These are phyloP conservation scores for Tulasnella sp. DNA, from an alignment of 768 basidiomycete genomes.

Conservation along the genomic window DNA sequence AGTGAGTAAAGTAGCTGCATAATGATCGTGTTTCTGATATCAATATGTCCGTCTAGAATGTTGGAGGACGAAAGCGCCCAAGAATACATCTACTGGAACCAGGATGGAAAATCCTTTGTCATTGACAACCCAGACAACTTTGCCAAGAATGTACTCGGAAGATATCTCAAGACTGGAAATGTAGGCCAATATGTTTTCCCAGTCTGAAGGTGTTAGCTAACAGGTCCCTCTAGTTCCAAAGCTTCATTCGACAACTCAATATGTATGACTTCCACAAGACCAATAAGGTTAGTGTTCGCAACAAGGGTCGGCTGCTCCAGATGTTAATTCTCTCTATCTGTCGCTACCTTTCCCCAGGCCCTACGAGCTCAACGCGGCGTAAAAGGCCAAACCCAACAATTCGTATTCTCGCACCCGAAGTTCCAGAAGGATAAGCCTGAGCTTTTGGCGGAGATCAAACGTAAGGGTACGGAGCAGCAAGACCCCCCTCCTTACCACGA, in stretches of 20 bases:
- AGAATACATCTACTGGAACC: not conserved
- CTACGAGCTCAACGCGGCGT: slow-evolving; percentile 69
- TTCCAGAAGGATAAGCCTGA: slow-evolving; percentile 75
- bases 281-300: slow-evolving; percentile 1
- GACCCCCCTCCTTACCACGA: not conserved
- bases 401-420: slow-evolving; percentile 80
- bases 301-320: not conserved
- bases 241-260: slow-evolving; percentile 90
- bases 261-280: slow-evolving; percentile 88
- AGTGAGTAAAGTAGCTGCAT: not conserved
- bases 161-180: not conserved
- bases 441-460: slow-evolving; percentile 76
- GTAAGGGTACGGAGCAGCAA: slow-evolving; percentile 59
- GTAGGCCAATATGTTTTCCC: not conserved
- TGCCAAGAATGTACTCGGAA: not conserved
- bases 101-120: not conserved
- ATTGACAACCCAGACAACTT: not conserved
- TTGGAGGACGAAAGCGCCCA: not conserved
- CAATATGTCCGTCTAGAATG: not conserved
- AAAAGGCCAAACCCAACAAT: slow-evolving; percentile 66
- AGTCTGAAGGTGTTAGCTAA: not conserved
- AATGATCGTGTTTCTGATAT: not conserved
- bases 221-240: slow-evolving; percentile 61
- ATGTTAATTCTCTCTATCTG: not conserved
- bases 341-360: slow-evolving; percentile 39